These are phyloP conservation scores for Venustampulla echinocandica DNA, from an alignment of 495 filamentous ascomycete species.

Conservation along the genomic window DNA sequence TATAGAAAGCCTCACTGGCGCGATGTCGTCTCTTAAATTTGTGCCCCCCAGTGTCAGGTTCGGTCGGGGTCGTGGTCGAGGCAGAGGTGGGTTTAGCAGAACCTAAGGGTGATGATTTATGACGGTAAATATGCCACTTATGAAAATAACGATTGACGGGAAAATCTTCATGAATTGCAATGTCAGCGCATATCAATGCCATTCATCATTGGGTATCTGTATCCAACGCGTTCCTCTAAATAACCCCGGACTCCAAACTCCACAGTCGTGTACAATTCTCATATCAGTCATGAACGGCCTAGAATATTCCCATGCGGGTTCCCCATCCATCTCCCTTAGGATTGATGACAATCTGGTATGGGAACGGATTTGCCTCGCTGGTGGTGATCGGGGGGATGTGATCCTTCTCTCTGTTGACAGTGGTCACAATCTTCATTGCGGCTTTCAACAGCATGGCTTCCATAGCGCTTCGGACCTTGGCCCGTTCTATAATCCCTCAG, in stretches of 20 bases:
- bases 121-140: not conserved
- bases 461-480: slow-evolving; percentile 81
- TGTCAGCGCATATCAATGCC: slow-evolving; percentile 2
- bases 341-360: slow-evolving; percentile 83
- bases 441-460: slow-evolving; percentile 76
- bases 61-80: slow-evolving; percentile 44
- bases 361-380: slow-evolving; percentile 87
- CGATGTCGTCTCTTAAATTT: slow-evolving; percentile 78
- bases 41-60: slow-evolving; percentile 71
- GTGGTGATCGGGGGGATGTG: slow-evolving; percentile 97
- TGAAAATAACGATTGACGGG: not conserved
- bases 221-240: slow-evolving; percentile 6
- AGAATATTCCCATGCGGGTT: slow-evolving; percentile 27
- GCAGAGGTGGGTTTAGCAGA: slow-evolving; percentile 25
- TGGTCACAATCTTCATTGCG: slow-evolving; percentile 76
- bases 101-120: slow-evolving; percentile 24
- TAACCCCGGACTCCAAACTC: slow-evolving; percentile 14
- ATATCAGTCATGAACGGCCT: not conserved
- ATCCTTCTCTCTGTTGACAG: slow-evolving; percentile 81
- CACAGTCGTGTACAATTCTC: slow-evolving; percentile 10
- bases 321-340: slow-evolving; percentile 73
- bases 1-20: slow-evolving; percentile 63
- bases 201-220: slow-evolving; percentile 20
- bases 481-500: slow-evolving; percentile 49
- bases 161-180: not conserved